phyloP scores from a whole-genome alignment of 768 basidiomycete species.

The Cubamyces sp. region DNA sequence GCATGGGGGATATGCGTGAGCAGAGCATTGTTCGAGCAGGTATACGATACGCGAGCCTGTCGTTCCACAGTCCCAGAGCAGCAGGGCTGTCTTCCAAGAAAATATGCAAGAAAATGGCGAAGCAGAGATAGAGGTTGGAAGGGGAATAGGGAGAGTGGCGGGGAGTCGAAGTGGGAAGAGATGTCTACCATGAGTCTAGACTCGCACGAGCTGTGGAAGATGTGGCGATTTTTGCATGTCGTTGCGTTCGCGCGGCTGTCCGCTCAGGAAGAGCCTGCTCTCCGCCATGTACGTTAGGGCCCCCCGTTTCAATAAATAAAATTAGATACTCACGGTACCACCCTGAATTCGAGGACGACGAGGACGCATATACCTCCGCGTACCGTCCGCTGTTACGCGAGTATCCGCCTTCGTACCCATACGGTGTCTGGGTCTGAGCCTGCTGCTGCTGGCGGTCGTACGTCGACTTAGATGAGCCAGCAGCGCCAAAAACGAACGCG shows the following conservation, averaged over 20 bases:
- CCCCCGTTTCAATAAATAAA: neutral
- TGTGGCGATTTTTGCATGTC: no score
- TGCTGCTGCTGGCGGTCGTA: conserved; percentile 12
- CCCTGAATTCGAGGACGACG: conserved; percentile 6
- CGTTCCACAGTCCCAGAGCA: neutral
- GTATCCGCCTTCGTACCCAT: conserved; percentile 10
- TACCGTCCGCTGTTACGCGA: conserved; percentile 10
- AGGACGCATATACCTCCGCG: conserved; percentile 14
- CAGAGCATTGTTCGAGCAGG: conserved; percentile 14
- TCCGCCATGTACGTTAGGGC: neutral
- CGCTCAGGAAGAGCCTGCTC: neutral
- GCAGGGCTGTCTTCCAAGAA: neutral
- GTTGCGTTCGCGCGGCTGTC: no score
- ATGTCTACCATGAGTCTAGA: neutral
- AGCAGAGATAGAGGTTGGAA: neutral
- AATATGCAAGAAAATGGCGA: neutral
- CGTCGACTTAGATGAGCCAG: neutral
- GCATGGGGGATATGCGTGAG: neutral
- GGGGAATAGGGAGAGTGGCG: neutral
- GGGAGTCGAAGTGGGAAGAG: neutral
- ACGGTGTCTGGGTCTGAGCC: neutral
- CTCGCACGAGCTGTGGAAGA: no score
- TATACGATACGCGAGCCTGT: neutral
- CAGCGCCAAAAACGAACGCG: conserved; percentile 11
- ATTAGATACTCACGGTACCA: conserved; percentile 6